Conservation (phyloP, 2,329 filamentous ascomycete genomes). For the Colletotrichum tropicale region DNA sequence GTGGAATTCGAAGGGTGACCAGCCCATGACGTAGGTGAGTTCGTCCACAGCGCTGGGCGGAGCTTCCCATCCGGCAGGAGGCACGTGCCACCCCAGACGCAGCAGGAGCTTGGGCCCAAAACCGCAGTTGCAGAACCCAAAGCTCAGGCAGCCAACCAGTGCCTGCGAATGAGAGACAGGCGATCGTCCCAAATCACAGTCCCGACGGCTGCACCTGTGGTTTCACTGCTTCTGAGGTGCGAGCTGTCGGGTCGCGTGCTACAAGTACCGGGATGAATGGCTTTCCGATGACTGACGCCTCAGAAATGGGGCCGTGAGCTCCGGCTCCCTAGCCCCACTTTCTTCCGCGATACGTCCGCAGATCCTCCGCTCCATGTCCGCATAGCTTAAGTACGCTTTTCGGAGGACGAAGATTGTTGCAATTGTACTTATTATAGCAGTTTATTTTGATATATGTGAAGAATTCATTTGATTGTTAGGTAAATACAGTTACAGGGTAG, state of each 20-base stretch:
- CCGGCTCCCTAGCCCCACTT: background rate
- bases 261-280: background rate
- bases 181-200: background rate
- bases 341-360: background rate
- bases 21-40: conserved; percentile 1
- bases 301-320: background rate
- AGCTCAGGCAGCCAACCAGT: background rate
- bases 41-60: background rate
- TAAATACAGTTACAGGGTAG: background rate
- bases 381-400: background rate
- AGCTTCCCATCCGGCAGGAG: background rate
- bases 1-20: background rate
- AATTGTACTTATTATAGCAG: background rate
- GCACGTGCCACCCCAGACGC: background rate
- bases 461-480: too few species aligned
- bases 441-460: background rate
- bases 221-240: background rate
- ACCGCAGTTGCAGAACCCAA: background rate
- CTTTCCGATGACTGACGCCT: background rate
- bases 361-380: background rate
- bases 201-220: background rate
- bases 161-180: background rate
- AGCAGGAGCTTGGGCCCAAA: background rate
- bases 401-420: background rate
- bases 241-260: background rate